These are phyloP conservation scores for Blastobotrys proliferans DNA, from an alignment of 1,139 yeast genomes.

Conservation along the genomic window DNA sequence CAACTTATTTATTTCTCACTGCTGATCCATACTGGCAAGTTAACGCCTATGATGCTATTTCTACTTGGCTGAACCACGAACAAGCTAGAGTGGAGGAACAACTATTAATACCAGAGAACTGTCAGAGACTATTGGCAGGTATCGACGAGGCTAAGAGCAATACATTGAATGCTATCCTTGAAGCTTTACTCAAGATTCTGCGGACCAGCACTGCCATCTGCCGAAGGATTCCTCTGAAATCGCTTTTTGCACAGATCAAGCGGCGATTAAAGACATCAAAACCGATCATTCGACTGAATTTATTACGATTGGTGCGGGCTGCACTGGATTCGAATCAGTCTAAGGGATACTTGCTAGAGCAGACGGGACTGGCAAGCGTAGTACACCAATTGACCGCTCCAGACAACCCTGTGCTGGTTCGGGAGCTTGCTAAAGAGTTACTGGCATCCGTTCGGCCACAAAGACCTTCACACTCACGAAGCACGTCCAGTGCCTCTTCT, in stretches of 20 bases:
- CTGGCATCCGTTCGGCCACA: neutral
- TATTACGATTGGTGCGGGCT: constrained; percentile 15
- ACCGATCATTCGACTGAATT: constrained; percentile 15
- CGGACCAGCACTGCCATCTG: constrained; percentile 18
- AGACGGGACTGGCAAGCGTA: constrained; percentile 13
- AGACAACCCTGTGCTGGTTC: constrained; percentile 19
- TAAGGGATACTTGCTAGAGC: constrained; percentile 13
- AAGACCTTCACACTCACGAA: no score
- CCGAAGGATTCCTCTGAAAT: constrained; percentile 14
- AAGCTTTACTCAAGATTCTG: constrained; percentile 16
- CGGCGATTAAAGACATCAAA: constrained; percentile 15
- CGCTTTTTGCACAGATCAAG: constrained; percentile 10
- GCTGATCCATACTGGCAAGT: constrained; percentile 69
- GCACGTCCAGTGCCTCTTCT: no score
- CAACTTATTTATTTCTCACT: constrained; percentile 46
- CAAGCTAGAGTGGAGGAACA: constrained; percentile 27
- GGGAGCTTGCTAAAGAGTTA: constrained; percentile 22
- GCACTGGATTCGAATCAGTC: constrained; percentile 12
- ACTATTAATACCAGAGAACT: constrained; percentile 14
- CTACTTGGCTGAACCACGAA: constrained; percentile 36
- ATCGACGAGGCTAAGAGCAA: constrained; percentile 14
- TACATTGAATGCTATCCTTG: constrained; percentile 16
- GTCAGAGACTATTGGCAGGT: constrained; percentile 13
- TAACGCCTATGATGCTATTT: constrained; percentile 58
- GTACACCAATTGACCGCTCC: constrained; percentile 8